Evolutionary conservation across 371 early-diverging fungal genomes (phyloP).

Genomic region (Polyrhizophydium stewartii): DNA sequence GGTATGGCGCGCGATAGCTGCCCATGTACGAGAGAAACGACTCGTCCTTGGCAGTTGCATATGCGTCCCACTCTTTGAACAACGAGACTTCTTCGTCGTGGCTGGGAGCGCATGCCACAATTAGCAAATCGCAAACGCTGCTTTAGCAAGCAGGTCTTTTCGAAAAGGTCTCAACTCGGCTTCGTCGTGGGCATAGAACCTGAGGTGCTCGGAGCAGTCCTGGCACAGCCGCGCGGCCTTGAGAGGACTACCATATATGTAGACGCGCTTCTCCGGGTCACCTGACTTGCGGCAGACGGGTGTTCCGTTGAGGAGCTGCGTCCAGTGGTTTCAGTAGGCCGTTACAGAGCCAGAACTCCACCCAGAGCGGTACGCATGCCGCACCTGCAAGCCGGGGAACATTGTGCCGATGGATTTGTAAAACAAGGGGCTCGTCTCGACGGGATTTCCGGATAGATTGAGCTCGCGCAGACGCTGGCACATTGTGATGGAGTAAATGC

Average conservation of each 20-base stretch:
- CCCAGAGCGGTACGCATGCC: too few relatives aligned
- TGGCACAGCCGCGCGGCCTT: neutral
- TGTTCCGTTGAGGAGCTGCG: neutral
- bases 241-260: neutral
- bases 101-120: neutral
- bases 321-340: too few relatives aligned
- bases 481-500: constrained; percentile 15
- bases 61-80: constrained; percentile 1
- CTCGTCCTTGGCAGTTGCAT: constrained; percentile 7
- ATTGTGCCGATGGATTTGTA: constrained; percentile 7
- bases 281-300: constrained; percentile 1
- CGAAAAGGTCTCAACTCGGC: constrained; percentile 8
- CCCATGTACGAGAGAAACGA: constrained; percentile 23
- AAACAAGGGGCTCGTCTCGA: constrained; percentile 8
- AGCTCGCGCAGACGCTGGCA: constrained; percentile 23
- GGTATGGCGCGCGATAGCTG: constrained; percentile 19
- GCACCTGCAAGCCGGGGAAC: constrained; percentile 19
- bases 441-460: constrained; percentile 20
- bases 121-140: neutral
- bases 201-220: neutral
- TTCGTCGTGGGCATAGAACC: neutral
- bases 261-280: constrained; percentile 6
- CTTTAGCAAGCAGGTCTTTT: too few relatives aligned
- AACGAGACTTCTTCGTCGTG: constrained; percentile 8
- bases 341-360: too few relatives aligned